Base-by-base conservation (phyloP, 208 protist species). In the Leishmania amazonensis region DNA sequence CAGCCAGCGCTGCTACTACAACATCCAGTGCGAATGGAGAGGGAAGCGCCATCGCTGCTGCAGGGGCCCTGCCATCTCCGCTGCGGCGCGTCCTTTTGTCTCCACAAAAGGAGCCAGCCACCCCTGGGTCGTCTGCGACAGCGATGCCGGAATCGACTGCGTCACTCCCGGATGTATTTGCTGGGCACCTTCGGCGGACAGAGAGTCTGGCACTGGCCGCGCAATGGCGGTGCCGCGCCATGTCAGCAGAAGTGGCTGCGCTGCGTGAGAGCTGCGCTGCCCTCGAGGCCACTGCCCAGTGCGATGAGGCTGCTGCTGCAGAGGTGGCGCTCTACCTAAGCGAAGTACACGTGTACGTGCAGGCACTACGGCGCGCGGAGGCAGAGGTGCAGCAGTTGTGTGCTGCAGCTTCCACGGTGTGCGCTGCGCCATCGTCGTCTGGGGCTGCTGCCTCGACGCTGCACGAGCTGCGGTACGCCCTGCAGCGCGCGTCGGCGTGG, bases 261-360 rank as follows among this genome's bases (percentile, higher is more conserved):
- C 75, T 87, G 72, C 75, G 67, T 42, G 83, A 51, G 19, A 54
- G 47, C 40, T 76, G 35, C 35, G 70, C 80, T 8, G 53, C 70
- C 28, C 77, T 80, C 47, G 51, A 70, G 15, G 57, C 24, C 19
- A 60, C 42, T 53, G 42, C 79, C 21, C 13, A 11, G 11, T 71
- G 58, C 19, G 83, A 82, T 74, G 78, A 80, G 74, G 65, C 72
- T 2, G 75, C 74, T 28, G 62, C 78, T 31, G 78, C 53, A 35
- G 80, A 38, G 45, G 57, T 65, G 3, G 68, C 71, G 9, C 71
- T 47, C 24, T 85, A 80, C 51, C 77, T 82, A 19, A 35, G 57
- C 24, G 83, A 84, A 2, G 75, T 80, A 9, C 76, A 73, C 5
- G 77, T 86, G 51, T 89, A 89, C 73, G 51, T 85, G 70, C 78